Conservation (phyloP, 371 early-diverging fungal genomes). For the Chytridiales sp. region DNA sequence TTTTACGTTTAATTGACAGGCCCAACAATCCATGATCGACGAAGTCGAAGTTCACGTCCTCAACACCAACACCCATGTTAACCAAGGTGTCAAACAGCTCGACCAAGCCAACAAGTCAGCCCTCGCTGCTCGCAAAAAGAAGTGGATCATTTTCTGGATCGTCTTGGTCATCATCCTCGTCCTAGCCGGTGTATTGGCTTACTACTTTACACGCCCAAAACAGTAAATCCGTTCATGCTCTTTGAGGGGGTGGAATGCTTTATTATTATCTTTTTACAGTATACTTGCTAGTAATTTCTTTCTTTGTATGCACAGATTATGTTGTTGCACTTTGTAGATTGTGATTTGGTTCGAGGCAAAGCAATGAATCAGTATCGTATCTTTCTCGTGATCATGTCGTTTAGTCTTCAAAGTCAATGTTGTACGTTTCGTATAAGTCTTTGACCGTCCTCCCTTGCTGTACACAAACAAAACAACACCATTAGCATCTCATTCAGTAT, state of each 20-base stretch:
- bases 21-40: constrained; percentile 38
- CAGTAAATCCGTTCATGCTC: too few relatives aligned
- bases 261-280: too few relatives aligned
- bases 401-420: constrained; percentile 5
- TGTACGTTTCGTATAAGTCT: neutral
- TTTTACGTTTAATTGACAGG: constrained; percentile 2
- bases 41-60: constrained; percentile 38
- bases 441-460: constrained; percentile 8
- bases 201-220: too few relatives aligned
- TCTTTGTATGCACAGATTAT: too few relatives aligned
- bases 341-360: too few relatives aligned
- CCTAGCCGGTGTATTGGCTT: constrained; percentile 22
- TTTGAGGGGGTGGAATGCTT: too few relatives aligned
- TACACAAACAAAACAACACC: neutral
- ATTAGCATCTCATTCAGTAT: neutral
- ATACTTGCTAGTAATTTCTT: too few relatives aligned
- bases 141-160: constrained; percentile 33
- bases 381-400: too few relatives aligned
- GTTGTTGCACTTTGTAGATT: too few relatives aligned
- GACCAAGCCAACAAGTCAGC: constrained; percentile 30
- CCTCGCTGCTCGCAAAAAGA: constrained; percentile 24
- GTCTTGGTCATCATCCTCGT: constrained; percentile 27
- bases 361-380: too few relatives aligned
- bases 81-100: constrained; percentile 22
- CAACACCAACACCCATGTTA: constrained; percentile 23